Conservation (phyloP, 1,139 yeast species). For the Candida sp. region DNA sequence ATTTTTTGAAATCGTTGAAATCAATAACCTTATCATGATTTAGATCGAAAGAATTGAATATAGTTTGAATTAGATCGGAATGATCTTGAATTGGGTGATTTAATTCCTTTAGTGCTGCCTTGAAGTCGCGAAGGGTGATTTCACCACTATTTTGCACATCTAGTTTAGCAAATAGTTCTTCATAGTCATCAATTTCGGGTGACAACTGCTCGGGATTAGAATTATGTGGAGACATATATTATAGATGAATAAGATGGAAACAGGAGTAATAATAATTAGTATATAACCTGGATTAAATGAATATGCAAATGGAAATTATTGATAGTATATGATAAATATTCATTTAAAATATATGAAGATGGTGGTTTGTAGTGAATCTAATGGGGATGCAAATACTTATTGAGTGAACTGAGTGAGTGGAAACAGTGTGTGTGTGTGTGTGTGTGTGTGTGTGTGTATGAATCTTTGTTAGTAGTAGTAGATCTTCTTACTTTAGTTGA, state of each 20-base stretch:
- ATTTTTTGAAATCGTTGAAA: conserved; percentile 58
- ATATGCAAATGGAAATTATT: neutral
- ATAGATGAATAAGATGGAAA: too few relatives aligned
- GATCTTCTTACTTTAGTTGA: too few relatives aligned
- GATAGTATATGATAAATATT: too few relatives aligned
- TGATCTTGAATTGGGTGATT: conserved; percentile 69
- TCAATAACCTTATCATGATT: conserved; percentile 57
- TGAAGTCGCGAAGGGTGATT: conserved; percentile 53
- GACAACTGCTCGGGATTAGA: neutral
- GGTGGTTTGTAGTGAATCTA: too few relatives aligned
- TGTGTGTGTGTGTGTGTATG: too few relatives aligned
- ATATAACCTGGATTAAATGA: neutral
- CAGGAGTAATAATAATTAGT: too few relatives aligned
- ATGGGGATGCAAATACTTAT: too few relatives aligned
- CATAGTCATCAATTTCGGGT: conserved; percentile 18
- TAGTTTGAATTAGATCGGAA: conserved; percentile 53
- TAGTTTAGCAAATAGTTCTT: conserved; percentile 39
- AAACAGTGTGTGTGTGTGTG: too few relatives aligned
- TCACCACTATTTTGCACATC: conserved; percentile 55
- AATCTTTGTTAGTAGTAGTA: too few relatives aligned
- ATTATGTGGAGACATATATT: neutral
- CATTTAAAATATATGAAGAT: neutral
- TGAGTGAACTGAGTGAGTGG: too few relatives aligned
- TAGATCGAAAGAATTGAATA: conserved; percentile 56
- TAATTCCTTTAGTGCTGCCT: conserved; percentile 47